Percentiles rank a stretch among this genome's conserved stretches.
Evolutionary conservation across 1,284 basidiomycete species (phyloP).

Genomic region (Apiotrichum gracile): DNA sequence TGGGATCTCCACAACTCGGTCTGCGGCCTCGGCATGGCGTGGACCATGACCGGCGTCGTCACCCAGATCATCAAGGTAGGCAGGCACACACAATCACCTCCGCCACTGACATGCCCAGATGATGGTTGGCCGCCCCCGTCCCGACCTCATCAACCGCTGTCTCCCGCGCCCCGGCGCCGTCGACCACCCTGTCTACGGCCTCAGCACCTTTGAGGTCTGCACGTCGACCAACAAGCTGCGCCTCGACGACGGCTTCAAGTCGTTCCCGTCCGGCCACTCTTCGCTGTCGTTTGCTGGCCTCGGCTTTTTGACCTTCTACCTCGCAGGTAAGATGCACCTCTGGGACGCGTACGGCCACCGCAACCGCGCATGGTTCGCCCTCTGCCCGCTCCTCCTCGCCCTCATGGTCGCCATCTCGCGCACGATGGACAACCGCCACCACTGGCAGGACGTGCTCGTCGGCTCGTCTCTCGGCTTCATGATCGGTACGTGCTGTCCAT

Average conservation of each 20-base stretch:
- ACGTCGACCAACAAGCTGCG: slow-evolving; percentile 59
- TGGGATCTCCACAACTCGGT: slow-evolving; percentile 84
- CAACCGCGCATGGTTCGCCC: slow-evolving; percentile 74
- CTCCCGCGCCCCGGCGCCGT: slow-evolving; percentile 60
- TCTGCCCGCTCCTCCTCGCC: slow-evolving; percentile 71
- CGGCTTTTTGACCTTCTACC: slow-evolving; percentile 80
- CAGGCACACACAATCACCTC: not conserved
- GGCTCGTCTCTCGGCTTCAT: slow-evolving; percentile 69
- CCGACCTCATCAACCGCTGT: slow-evolving; percentile 77
- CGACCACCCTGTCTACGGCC: slow-evolving; percentile 63
- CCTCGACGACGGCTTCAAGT: slow-evolving; percentile 76
- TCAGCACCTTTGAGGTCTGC: slow-evolving; percentile 72
- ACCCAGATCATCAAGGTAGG: slow-evolving; percentile 76
- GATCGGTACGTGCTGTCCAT: slow-evolving; percentile 56
- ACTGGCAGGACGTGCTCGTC: slow-evolving; percentile 81
- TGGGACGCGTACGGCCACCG: slow-evolving; percentile 76
- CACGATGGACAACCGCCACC: slow-evolving; percentile 82
- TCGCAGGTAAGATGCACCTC: slow-evolving; percentile 85
- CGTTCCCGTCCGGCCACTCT: slow-evolving; percentile 81
- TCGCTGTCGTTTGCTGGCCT: slow-evolving; percentile 80
- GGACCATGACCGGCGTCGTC: slow-evolving; percentile 68
- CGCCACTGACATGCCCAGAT: slow-evolving; percentile 14
- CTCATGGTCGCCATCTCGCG: slow-evolving; percentile 84
- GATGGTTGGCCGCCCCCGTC: slow-evolving; percentile 78
- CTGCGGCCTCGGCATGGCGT: slow-evolving; percentile 64